Percentiles rank a stretch among this genome's conserved stretches.
Evolutionary conservation across 1,284 basidiomycete genomes (phyloP).

Genomic region (Trichosporon ovoides): DNA sequence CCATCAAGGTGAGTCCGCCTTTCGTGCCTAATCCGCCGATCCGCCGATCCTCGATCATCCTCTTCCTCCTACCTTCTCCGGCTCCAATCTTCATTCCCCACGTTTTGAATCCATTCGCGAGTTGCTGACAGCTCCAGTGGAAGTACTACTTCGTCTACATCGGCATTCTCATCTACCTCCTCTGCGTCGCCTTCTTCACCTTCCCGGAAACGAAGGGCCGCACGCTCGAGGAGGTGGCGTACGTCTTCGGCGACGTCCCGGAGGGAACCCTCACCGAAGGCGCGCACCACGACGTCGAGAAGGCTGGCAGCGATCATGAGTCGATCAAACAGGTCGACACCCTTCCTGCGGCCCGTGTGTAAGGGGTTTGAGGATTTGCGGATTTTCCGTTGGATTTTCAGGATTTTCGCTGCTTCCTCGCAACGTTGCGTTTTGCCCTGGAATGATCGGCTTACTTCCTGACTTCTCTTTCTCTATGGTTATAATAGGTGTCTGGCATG

Average conservation of each 20-base stretch:
- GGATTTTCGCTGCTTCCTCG: no score
- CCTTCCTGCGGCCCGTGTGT: background rate
- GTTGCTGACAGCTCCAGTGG: slow-evolving; percentile 12
- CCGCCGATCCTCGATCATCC: no score
- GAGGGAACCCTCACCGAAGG: background rate
- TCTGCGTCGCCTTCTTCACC: slow-evolving; percentile 30
- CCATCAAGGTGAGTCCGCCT: slow-evolving; percentile 4
- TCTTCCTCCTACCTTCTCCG: slow-evolving; percentile 29
- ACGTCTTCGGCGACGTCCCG: slow-evolving; percentile 1
- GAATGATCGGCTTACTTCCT: no score
- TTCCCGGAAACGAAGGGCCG: slow-evolving; percentile 39
- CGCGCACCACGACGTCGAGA: background rate
- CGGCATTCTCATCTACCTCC: slow-evolving; percentile 21
- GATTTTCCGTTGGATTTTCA: no score
- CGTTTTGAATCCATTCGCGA: no score
- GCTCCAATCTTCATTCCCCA: no score
- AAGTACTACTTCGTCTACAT: slow-evolving; percentile 25
- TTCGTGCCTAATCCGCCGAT: no score
- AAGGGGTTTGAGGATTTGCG: no score
- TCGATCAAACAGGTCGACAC: background rate
- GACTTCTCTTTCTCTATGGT: no score
- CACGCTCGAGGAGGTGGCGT: slow-evolving; percentile 2
- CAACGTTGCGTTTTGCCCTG: no score
- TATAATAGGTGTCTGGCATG: no score
- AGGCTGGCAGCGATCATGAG: background rate